phyloP scores from a whole-genome alignment of 2,329 filamentous ascomycete genomes.

The Parascedosporium putredinis region DNA sequence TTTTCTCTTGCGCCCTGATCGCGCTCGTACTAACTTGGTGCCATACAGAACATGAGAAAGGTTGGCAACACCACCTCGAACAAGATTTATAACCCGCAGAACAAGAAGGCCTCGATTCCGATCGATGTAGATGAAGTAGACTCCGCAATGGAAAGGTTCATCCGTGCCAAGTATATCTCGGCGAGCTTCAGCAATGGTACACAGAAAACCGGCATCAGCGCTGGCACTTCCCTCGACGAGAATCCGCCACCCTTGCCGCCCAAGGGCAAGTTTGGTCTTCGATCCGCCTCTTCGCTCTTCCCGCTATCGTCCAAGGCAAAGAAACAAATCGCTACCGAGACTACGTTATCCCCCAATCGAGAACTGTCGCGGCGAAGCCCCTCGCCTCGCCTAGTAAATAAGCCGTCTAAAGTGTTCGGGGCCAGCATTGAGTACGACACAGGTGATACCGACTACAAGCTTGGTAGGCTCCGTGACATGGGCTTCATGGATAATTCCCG shows the following conservation, averaged over 20 bases:
- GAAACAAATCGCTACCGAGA: conserved; percentile 33
- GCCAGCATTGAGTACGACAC: conserved; percentile 47
- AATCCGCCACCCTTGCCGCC: conserved; percentile 50
- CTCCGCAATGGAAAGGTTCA: conserved; percentile 89
- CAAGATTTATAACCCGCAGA: conserved; percentile 78
- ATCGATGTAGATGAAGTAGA: conserved; percentile 89
- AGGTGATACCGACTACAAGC: conserved; percentile 63
- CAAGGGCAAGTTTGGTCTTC: conserved; percentile 49
- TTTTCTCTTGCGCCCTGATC: conserved; percentile 2
- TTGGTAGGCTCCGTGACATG: conserved; percentile 75
- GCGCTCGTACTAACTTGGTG: background rate
- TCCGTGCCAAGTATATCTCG: conserved; percentile 85
- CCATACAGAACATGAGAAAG: conserved; percentile 75
- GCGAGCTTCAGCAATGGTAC: conserved; percentile 19
- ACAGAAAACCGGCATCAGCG: conserved; percentile 30
- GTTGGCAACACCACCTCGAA: conserved; percentile 82
- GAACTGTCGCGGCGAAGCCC: conserved; percentile 19
- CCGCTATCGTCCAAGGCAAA: conserved; percentile 51
- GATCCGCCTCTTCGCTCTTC: conserved; percentile 57
- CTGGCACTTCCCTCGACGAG: conserved; percentile 45
- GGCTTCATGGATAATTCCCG: conserved; percentile 77
- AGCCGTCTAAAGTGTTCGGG: conserved; percentile 60
- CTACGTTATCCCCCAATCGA: conserved; percentile 9
- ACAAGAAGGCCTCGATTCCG: conserved; percentile 72
- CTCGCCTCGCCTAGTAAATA: conserved; percentile 40